Evolutionary conservation across 345 rosid genomes (phyloP).

Genomic region (Syzygium jambos): DNA sequence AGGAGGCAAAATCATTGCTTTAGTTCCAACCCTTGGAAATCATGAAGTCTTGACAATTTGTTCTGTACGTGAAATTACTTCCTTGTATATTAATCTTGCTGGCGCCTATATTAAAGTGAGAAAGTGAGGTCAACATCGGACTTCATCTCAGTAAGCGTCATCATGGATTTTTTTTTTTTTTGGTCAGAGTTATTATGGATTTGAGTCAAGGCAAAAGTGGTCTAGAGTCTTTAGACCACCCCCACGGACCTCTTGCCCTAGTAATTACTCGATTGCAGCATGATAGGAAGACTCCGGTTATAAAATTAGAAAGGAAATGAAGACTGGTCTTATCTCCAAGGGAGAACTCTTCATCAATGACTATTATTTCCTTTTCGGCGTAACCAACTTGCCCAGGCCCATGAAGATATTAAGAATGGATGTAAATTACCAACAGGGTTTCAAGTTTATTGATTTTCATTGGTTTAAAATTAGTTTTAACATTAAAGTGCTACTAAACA

Average conservation of each 20-base stretch:
- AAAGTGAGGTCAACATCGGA: neutral
- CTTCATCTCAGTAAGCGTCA: neutral
- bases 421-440: neutral
- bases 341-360: neutral
- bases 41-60: neutral
- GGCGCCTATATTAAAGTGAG: neutral
- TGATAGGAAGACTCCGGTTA: neutral
- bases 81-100: neutral
- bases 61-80: neutral
- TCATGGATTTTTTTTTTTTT: too few relatives aligned
- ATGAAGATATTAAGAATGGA: neutral
- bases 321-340: too few relatives aligned
- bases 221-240: neutral
- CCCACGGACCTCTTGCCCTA: neutral
- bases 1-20: slow-evolving; percentile 36
- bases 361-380: neutral
- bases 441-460: neutral
- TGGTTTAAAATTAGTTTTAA: neutral
- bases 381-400: neutral
- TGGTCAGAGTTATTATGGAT: neutral
- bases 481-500: neutral
- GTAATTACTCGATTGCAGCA: neutral
- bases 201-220: neutral
- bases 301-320: neutral
- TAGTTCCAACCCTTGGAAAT: neutral